Evolutionary conservation across 805 yeast species (phyloP).

Genomic region (Hanseniaspora singularis): DNA sequence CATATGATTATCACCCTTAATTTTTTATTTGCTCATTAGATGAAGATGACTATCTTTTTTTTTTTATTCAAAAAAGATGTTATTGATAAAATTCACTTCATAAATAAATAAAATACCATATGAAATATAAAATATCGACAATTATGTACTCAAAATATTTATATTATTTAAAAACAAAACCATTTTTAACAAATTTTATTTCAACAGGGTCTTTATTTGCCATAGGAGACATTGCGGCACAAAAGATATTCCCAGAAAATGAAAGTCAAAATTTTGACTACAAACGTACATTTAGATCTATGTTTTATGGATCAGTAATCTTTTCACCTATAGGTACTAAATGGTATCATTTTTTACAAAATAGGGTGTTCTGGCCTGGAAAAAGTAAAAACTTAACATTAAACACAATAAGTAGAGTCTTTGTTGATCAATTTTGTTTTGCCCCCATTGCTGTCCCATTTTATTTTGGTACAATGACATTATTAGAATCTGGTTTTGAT

Average conservation of each 20-base stretch:
- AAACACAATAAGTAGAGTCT: slow-evolving; percentile 41
- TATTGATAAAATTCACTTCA: slow-evolving; percentile 30
- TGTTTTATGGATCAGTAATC: slow-evolving; percentile 55
- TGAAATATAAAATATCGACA: too few relatives aligned
- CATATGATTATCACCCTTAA: too few relatives aligned
- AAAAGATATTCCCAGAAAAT: slow-evolving; percentile 27
- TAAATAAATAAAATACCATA: too few relatives aligned
- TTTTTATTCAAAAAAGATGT: too few relatives aligned
- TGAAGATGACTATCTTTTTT: too few relatives aligned
- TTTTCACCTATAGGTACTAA: slow-evolving; percentile 65
- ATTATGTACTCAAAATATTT: slow-evolving; percentile 30
- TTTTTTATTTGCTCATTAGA: too few relatives aligned
- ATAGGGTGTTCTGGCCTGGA: slow-evolving; percentile 33
- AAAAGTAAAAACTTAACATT: slow-evolving; percentile 18
- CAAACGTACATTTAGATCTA: slow-evolving; percentile 49
- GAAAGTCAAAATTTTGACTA: slow-evolving; percentile 30
- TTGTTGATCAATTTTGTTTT: slow-evolving; percentile 60
- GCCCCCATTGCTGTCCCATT: slow-evolving; percentile 70
- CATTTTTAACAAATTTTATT: slow-evolving; percentile 36
- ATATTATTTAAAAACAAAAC: not conserved
- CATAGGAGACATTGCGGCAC: slow-evolving; percentile 66
- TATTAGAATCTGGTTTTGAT: slow-evolving; percentile 43
- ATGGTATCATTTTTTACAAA: slow-evolving; percentile 50
- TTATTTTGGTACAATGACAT: slow-evolving; percentile 55
- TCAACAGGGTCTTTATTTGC: slow-evolving; percentile 57